Conservation (phyloP, 495 filamentous ascomycete genomes). For the Haplographium delicatum region DNA sequence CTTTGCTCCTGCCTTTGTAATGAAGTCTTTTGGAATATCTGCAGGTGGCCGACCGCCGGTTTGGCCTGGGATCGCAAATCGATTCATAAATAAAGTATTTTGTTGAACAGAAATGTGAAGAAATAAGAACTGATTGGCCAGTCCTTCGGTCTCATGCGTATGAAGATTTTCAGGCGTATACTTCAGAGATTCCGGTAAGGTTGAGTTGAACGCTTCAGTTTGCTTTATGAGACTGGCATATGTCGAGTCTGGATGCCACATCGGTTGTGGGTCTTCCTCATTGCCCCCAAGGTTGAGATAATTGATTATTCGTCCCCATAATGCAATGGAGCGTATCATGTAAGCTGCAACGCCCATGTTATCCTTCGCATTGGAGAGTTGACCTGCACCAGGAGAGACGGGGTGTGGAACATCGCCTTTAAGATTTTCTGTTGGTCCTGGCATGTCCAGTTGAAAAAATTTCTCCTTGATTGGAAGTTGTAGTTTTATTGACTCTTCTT, state of each 20-base stretch:
- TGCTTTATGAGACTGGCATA: slow-evolving; percentile 67
- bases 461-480: slow-evolving; percentile 88
- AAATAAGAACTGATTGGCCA: slow-evolving; percentile 92
- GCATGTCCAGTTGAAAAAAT: slow-evolving; percentile 86
- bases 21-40: slow-evolving; percentile 75
- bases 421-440: slow-evolving; percentile 80
- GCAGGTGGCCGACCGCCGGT: slow-evolving; percentile 61
- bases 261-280: slow-evolving; percentile 65
- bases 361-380: slow-evolving; percentile 61
- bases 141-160: slow-evolving; percentile 72
- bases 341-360: slow-evolving; percentile 96
- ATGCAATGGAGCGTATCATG: slow-evolving; percentile 76
- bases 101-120: slow-evolving; percentile 87
- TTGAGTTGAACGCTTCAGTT: slow-evolving; percentile 61
- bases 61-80: slow-evolving; percentile 73
- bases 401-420: slow-evolving; percentile 67
- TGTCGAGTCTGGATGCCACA: slow-evolving; percentile 78
- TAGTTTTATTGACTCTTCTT: slow-evolving; percentile 82
- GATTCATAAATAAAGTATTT: slow-evolving; percentile 83
- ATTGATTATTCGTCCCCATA: slow-evolving; percentile 87
- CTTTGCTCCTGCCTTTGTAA: slow-evolving; percentile 66
- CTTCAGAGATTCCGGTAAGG: slow-evolving; percentile 61
- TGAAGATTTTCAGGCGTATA: slow-evolving; percentile 82
- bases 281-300: slow-evolving; percentile 91
- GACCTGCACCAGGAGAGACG: slow-evolving; percentile 53